phyloP scores from a whole-genome alignment of 495 filamentous ascomycete genomes.

The Aspergillus ellipticus region DNA sequence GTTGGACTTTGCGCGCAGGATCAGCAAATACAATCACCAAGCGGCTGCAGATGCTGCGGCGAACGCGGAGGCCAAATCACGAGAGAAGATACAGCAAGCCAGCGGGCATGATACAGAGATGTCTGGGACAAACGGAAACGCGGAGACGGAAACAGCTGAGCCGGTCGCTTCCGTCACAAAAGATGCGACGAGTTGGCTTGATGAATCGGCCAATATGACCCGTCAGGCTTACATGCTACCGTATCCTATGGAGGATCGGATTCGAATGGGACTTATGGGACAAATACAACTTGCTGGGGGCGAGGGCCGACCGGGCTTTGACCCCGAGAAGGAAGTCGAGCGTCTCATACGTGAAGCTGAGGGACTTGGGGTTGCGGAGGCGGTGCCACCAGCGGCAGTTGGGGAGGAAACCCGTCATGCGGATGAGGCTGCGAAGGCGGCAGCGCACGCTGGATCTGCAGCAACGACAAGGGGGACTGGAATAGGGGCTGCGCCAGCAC shows the following conservation, averaged over 20 bases:
- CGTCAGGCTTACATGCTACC: conserved; percentile 45
- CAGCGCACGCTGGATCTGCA: conserved; percentile 32
- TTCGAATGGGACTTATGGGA: conserved; percentile 47
- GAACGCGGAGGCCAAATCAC: conserved; percentile 17
- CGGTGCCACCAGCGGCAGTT: conserved; percentile 16
- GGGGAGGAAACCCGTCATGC: conserved; percentile 23
- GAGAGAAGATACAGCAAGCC: conserved; percentile 14
- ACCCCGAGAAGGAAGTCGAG: conserved; percentile 41
- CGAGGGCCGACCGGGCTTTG: conserved; percentile 25
- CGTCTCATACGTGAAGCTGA: conserved; percentile 41
- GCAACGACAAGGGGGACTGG: conserved; percentile 12
- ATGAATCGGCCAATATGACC: conserved; percentile 41
- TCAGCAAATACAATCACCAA: conserved; percentile 48
- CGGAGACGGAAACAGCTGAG: conserved; percentile 20
- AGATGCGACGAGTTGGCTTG: conserved; percentile 43
- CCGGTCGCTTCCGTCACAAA: conserved; percentile 42
- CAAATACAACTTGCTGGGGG: conserved; percentile 39
- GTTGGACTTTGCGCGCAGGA: conserved; percentile 44
- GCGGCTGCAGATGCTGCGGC: conserved; percentile 43
- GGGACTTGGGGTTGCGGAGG: conserved; percentile 31
- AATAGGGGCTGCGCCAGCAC: conserved; percentile 20
- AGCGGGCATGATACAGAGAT: conserved; percentile 29
- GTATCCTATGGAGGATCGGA: conserved; percentile 47
- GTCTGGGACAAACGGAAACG: conserved; percentile 22
- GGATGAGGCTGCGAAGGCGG: conserved; percentile 36